Conservation (phyloP, 495 filamentous ascomycete species). For the Choiromyces venosus region DNA sequence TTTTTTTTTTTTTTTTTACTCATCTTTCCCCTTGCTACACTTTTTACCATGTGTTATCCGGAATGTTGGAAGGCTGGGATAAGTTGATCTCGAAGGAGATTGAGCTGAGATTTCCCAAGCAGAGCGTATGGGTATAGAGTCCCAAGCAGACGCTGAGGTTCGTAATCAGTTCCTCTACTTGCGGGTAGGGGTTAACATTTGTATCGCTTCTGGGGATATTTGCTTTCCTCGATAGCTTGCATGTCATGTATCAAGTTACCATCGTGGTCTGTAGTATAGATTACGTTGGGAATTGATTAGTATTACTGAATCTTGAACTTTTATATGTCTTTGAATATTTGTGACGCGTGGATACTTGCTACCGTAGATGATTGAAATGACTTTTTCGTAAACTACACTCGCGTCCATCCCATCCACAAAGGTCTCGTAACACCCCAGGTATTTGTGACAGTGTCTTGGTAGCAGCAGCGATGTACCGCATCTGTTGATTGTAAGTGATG, state of each 20-base stretch:
- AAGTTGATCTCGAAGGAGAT: neutral
- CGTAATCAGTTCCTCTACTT: neutral
- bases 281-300: neutral
- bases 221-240: neutral
- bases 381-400: neutral
- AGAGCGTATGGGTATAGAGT: slow-evolving; percentile 5
- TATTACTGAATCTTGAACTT: neutral
- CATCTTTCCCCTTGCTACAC: slow-evolving; percentile 28
- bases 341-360: neutral
- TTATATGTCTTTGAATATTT: neutral
- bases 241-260: neutral
- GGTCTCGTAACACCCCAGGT: too few species aligned
- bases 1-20: slow-evolving; percentile 28
- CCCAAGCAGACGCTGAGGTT: neutral
- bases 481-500: too few species aligned
- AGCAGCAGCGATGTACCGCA: too few species aligned
- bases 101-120: neutral
- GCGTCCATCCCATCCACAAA: too few species aligned
- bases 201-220: neutral
- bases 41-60: slow-evolving; percentile 35
- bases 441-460: too few species aligned
- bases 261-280: neutral
- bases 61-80: neutral
- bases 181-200: neutral
- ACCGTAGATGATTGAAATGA: neutral